Percentiles rank a stretch among this genome's conserved stretches.
phyloP scores from a whole-genome alignment of 176 grass and related monocot species.

The Paspalum vaginatum region DNA sequence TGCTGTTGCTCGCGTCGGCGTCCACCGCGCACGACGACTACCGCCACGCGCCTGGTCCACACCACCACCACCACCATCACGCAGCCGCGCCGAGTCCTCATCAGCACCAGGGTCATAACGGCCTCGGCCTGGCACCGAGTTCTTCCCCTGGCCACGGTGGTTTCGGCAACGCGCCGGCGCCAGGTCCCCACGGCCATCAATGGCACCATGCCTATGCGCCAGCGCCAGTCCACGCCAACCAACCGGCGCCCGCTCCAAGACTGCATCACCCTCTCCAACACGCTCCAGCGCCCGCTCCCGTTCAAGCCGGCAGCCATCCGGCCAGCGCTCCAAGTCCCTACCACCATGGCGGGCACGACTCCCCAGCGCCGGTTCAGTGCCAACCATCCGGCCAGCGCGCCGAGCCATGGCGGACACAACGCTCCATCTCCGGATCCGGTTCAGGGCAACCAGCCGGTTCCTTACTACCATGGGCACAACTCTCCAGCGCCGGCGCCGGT shows the following conservation, averaged over 20 bases:
- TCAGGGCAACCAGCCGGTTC: no score
- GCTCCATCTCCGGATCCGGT: not conserved
- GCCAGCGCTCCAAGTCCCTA: not conserved
- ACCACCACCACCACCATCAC: not conserved
- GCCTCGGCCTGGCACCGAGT: not conserved
- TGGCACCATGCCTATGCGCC: no score
- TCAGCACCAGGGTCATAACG: not conserved
- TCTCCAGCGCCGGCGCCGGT: not conserved
- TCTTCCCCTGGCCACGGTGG: no score
- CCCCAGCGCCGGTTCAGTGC: not conserved
- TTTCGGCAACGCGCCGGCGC: not conserved
- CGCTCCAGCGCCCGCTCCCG: not conserved
- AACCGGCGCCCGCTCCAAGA: no score
- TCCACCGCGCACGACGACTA: not conserved
- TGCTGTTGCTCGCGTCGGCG: not conserved
- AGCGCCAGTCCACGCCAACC: no score
- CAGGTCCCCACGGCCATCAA: not conserved
- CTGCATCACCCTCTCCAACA: not conserved
- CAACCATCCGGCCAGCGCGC: not conserved
- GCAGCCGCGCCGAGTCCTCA: conserved; percentile 4
- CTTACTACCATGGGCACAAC: not conserved
- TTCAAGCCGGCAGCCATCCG: not conserved
- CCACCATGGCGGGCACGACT: not conserved
- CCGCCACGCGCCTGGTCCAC: not conserved
- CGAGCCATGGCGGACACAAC: not conserved